A percentile compares a stretch with the other conserved stretches of the same genome.
Conservation (phyloP, 163 green algal species). For the Chlamydomonas reinhardtii region DNA sequence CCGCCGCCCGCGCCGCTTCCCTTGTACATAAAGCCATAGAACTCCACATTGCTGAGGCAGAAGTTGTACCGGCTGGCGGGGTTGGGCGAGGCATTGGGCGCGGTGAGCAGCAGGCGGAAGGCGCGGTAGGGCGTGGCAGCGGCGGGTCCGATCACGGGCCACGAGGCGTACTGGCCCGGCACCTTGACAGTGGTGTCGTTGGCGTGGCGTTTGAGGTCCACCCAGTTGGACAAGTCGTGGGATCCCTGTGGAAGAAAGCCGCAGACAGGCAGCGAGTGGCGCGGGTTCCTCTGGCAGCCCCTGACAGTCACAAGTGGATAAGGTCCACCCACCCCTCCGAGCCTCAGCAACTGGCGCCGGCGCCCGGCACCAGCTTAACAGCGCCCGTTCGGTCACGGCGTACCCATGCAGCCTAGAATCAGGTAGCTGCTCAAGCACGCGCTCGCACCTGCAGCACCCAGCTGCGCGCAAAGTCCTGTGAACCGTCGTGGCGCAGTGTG, state of each 20-base stretch:
- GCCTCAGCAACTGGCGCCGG: too few relatives aligned
- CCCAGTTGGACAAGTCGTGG: conserved; percentile 73
- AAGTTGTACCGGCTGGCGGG: conserved; percentile 62
- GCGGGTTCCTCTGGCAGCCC: too few relatives aligned
- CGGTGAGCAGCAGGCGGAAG: conserved; percentile 82
- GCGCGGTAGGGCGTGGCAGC: conserved; percentile 74
- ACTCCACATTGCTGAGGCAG: conserved; percentile 81
- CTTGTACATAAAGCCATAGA: conserved; percentile 84
- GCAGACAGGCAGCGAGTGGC: too few relatives aligned
- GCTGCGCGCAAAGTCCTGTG: conserved; percentile 77
- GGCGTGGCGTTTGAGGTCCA: conserved; percentile 74
- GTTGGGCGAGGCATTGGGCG: conserved; percentile 63
- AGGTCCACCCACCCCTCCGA: too few relatives aligned
- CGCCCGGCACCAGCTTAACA: too few relatives aligned
- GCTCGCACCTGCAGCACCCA: conserved; percentile 84
- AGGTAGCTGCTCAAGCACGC: too few relatives aligned
- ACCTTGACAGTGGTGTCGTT: conserved; percentile 77
- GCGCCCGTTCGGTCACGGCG: too few relatives aligned
- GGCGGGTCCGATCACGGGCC: conserved; percentile 78
- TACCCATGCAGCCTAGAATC: too few relatives aligned
- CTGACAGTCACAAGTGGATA: too few relatives aligned
- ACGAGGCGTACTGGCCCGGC: conserved; percentile 87
- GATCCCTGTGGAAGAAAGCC: conserved; percentile 65
- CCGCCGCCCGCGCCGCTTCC: not conserved
- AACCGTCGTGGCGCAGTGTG: conserved; percentile 87